Evolutionary conservation across 164 flowering plant genomes (phyloP), one percentile per base, ranked within the genome.

Genomic region (Macadamia tetraphylla): DNA sequence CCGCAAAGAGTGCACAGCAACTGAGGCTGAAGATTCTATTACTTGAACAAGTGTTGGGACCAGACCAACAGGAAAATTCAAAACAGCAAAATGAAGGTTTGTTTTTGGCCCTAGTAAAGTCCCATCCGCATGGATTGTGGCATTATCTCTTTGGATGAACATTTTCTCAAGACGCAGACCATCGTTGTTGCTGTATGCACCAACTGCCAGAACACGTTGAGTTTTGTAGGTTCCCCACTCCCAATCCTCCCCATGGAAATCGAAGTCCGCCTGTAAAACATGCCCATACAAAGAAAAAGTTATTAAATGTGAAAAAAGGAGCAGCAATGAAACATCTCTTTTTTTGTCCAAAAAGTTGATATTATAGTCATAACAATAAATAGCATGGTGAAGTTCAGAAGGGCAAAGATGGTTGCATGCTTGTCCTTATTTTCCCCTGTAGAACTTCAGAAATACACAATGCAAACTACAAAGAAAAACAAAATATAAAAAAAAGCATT

Each of bases 71-170:
- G 99, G 99, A 72, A 92, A 92, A 73, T 95, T 95, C 31, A 95
- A 81, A 81, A 92, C 98, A 66, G 99, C 99, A 85, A 95, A 95
- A 80, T 95, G 99, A 69, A 95, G 91, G 78, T 92, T 95, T 40
- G 88, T 80, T 73, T 88, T 95, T 15, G 94, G 96, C 69, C 98
- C 97, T 32, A 92, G 70, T 70, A 92, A 58, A 63, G 92, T 95
- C 48, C 99, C 99, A 85, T 95, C 99, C 44, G 99, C 99, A 78
- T 95, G 99, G 63, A 95, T 65, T 58, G 99, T 95, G 72, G 99
- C 99, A 78, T 95, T 89, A 71, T 89, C 99, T 73, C 82, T 95
- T 73, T 95, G 99, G 76, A 95, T 90, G 73, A 95, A 88, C 32
- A 95, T 79, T 75, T 85, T 84, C 76, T 92, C 97, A 58, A 95